Evolutionary conservation across 2,329 filamentous ascomycete genomes (phyloP), one percentile per base, ranked within the genome.

Genomic region (Sclerotinia sclerotiorum): DNA sequence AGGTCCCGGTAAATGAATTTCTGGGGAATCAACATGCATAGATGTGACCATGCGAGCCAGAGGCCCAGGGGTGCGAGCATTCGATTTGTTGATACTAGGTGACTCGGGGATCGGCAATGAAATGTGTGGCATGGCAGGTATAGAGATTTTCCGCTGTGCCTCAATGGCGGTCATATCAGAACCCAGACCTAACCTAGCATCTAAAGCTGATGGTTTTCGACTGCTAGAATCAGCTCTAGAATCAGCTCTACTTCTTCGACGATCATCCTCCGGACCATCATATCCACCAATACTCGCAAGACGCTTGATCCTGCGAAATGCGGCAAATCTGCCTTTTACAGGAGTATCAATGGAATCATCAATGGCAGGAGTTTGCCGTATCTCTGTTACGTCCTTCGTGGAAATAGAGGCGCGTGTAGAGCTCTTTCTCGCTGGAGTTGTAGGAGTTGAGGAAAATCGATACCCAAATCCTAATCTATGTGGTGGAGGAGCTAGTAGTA

Each of bases 401-500:
- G 65, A 27, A 10, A 48, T 67, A 8, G 29, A 42, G n/a, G 58
- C 2, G 39, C 29, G 24, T 6, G 42, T 39, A 27, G 55, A 29
- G 15, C 39, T 39, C 17, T 8, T 65, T 42, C 32, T 44, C 11
- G 29, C 13, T 7, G 65, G 11, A 32, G 19, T 51, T 7, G 24
- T 49, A 27, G 68, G 55, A 21, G 57, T 61, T 15, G 67, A 44
- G 15, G 42, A 29, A 17, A 70, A 62, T 4, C 73, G 71, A 32
- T 75, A 68, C 8, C 67, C 65, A 15, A 75, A 62, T 13, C 73
- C 57, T 6, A 21, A 63, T 55, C 52, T 61, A 60, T 46, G 46
- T 13, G 46, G 42, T 13, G 52, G 61, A 44, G 65, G 56, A 46
- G 48, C 48, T 24, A 67, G 65, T 44, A 67, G 17, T 19, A 48